Conservation (phyloP, 1,284 basidiomycete species). For the Tylopilus orsonianus region DNA sequence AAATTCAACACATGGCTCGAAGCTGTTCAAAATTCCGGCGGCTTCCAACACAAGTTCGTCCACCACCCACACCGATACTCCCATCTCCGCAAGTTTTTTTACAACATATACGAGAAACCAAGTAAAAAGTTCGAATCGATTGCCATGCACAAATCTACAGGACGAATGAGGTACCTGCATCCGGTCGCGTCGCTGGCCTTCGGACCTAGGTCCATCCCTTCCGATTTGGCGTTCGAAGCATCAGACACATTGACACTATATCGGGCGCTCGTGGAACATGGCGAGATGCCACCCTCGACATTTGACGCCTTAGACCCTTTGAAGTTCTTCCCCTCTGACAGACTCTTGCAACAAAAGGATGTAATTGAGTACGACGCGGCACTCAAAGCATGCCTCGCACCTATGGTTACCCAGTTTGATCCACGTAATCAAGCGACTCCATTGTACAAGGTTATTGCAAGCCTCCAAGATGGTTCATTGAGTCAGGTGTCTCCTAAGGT, state of each 20-base stretch:
- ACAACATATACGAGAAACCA: conserved; percentile 36
- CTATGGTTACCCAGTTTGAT: conserved; percentile 41
- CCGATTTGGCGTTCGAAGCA: conserved; percentile 63
- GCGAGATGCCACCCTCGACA: conserved; percentile 23
- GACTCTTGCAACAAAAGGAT: conserved; percentile 55
- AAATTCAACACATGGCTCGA: conserved; percentile 64
- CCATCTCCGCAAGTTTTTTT: conserved; percentile 67
- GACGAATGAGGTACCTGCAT: conserved; percentile 54
- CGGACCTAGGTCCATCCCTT: conserved; percentile 49
- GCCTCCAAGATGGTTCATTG: conserved; percentile 42
- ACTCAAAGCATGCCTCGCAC: conserved; percentile 46
- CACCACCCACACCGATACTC: conserved; percentile 68
- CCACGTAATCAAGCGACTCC: conserved; percentile 37
- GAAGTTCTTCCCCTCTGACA: conserved; percentile 42
- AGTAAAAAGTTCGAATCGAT: conserved; percentile 40
- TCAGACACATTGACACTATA: conserved; percentile 55
- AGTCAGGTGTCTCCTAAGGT: conserved; percentile 18
- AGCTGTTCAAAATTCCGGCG: conserved; percentile 57
- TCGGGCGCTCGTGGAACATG: conserved; percentile 37
- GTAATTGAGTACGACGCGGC: conserved; percentile 55
- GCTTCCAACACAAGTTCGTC: conserved; percentile 57
- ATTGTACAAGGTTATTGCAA: conserved; percentile 40
- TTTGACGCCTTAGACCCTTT: conserved; percentile 43
- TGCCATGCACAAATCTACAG: conserved; percentile 35
- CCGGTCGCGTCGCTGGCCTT: conserved; percentile 57